Base-by-base conservation (phyloP, 805 yeast species). In the Yamadazyma phyllophila region DNA sequence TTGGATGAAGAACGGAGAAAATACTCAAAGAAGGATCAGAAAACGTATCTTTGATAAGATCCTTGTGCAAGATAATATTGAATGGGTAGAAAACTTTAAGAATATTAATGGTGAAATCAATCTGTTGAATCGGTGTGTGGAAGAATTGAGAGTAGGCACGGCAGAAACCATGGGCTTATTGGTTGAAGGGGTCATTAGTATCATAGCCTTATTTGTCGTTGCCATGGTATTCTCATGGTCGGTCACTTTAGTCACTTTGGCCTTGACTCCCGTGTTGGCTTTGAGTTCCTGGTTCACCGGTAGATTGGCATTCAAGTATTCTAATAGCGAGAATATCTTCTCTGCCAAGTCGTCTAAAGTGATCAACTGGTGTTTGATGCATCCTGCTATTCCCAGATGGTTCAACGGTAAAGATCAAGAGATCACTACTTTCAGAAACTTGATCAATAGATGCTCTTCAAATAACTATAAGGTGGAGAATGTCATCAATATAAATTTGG, bases 141-240 rank as follows among this genome's bases (percentile, higher is more conserved):
- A 88, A 63, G 95, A 88, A 55, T 58, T 80, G 38, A 67, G 94
- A 58, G 64, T 77, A 0, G 87, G 90, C 1, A 70, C 80, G 4
- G 80, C 92, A 2, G 91, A 85, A 57, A 78, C 83, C 2, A 58
- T 82, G 13, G 89, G 86, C 0, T 54, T 82, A 15, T 56, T 83
- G 1, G 57, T 80, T 10, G 82, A 82, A 51, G 74, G 81, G 7
- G 34, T 72, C 1, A 77, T 81, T 0, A 74, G 89, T 0, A 66
- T 81, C 0, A 43, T 78, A 3, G 79, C 85, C 0, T 63, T 85
- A 9, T 58, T 84, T 1, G 73, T 79, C 1, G 79, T 86, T 0
- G 82, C 96, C 1, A 77, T 94, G 59, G 76, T 77, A 49, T 83
- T 81, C 49, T 87, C 96, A 2, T 92, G 97, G 97, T 75, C 87